Conservation (phyloP, 2,329 filamentous ascomycete species). For the Phialemonium atrogriseum region DNA sequence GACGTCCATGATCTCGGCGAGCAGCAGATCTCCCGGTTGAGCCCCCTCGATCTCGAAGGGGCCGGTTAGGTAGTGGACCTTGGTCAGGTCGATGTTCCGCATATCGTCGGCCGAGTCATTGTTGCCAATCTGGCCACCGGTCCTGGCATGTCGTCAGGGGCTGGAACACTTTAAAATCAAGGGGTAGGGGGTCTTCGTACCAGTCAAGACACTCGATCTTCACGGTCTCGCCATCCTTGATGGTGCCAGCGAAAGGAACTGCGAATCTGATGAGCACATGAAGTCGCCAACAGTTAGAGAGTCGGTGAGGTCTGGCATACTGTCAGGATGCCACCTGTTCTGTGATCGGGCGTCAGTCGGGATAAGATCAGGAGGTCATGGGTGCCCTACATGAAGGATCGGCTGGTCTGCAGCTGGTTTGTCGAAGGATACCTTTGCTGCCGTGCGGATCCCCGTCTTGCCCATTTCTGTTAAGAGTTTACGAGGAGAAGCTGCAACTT, state of each 20-base stretch:
- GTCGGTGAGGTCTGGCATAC: conserved; percentile 35
- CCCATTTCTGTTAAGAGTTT: conserved; percentile 19
- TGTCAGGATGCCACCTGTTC: conserved; percentile 93
- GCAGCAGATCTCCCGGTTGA: conserved; percentile 73
- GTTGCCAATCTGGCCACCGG: conserved; percentile 77
- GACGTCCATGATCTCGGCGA: conserved; percentile 89
- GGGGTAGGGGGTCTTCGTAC: conserved; percentile 19
- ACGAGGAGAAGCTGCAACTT: no score
- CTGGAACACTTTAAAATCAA: no score
- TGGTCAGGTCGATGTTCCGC: conserved; percentile 73
- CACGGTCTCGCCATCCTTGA: conserved; percentile 78
- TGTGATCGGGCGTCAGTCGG: conserved; percentile 21
- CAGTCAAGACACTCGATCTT: conserved; percentile 92
- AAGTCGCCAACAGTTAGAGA: neutral
- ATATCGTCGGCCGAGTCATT: conserved; percentile 87
- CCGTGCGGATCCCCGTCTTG: conserved; percentile 53
- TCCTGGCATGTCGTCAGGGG: conserved; percentile 32
- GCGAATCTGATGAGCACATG: neutral
- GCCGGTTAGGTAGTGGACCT: conserved; percentile 80
- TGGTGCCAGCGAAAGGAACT: conserved; percentile 68
- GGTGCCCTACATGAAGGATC: conserved; percentile 55
- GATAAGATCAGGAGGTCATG: neutral
- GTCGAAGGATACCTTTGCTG: conserved; percentile 64
- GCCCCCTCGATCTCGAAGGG: conserved; percentile 82
- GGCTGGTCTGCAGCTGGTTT: conserved; percentile 63